Percentiles rank a stretch among this genome's conserved stretches.
Conservation (phyloP, 495 filamentous ascomycete species). For the Podospora anserina region DNA sequence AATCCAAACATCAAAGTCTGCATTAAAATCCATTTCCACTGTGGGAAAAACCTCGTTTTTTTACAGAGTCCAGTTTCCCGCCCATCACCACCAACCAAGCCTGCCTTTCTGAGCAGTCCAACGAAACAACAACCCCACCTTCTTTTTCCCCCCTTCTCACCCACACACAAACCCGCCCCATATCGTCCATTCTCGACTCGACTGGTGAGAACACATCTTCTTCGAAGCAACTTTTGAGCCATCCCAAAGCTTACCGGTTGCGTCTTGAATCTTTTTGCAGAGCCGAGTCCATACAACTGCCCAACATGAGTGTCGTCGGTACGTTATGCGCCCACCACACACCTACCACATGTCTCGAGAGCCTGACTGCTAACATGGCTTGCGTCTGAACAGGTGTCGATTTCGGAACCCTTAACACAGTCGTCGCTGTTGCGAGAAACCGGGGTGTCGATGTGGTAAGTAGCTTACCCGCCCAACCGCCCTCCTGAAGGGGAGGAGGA, state of each 20-base stretch:
- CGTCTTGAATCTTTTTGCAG: conserved; percentile 13
- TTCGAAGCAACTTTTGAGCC: not conserved
- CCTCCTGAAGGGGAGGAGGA: not conserved
- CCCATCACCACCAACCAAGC: conserved; percentile 3
- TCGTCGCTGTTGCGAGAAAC: conserved; percentile 94
- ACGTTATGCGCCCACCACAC: conserved; percentile 19
- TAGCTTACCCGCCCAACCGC: conserved; percentile 34
- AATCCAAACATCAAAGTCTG: too few relatives aligned
- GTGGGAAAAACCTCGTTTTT: not conserved
- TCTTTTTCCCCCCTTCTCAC: conserved; percentile 8
- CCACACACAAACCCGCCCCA: not conserved
- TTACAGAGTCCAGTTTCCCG: not conserved
- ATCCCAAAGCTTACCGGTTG: conserved; percentile 30
- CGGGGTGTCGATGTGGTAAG: conserved; percentile 98
- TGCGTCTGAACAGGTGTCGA: conserved; percentile 63
- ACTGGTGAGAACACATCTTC: conserved; percentile 11
- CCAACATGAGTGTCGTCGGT: conserved; percentile 52
- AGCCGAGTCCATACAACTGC: conserved; percentile 28
- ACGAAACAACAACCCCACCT: conserved; percentile 1
- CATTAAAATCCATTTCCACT: not conserved
- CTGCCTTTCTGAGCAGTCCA: not conserved
- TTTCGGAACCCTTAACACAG: conserved; percentile 95
- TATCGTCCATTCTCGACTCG: conserved; percentile 8
- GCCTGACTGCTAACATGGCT: not conserved
- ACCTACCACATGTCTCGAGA: not conserved